Base-by-base conservation (phyloP, 1,139 yeast species). In the Kurtzmaniella natalensis region DNA sequence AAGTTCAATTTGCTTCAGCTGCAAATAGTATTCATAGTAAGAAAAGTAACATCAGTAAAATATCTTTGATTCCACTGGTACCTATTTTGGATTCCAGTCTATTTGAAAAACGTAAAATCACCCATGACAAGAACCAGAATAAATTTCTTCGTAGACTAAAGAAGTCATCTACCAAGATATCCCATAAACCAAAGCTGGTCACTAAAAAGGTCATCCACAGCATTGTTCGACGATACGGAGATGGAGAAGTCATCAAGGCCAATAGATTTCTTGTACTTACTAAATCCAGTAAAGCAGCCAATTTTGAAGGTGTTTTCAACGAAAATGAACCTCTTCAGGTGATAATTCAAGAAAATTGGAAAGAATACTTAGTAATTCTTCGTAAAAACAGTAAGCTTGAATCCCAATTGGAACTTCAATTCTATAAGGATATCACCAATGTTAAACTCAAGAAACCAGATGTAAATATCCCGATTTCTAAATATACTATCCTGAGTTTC, bases 331-430 rank as follows among this genome's bases (percentile, higher is more conserved):
- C 71, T 1, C 61, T 69, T 25, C 77, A 73, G 35, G 63, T 85
- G 1, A 57, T 80, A 32, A 66, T 83, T 2, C 42, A 66, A n/a
- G 87, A 82, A 38, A 60, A 86, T 30, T 86, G 95, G 92, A 74
- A 71, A 39, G 95, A 87, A 50, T 82, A 76, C 48, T 58, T 75
- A 22, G 79, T 81, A 2, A 84, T 81, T 3, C 76, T 81, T 0
- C 60, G 92, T 37, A 73, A 75, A 28, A 74, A 83, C 1, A 76
- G 74, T 18, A 58, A 66, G 37, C 35, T 48, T 0, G 60, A 56
- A 2, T 57, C 59, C 7, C 85, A 88, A 0, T 51, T 85, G 2
- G 54, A 64, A 2, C 44, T 86, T 1, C 89, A 85, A 46, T 74
- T 87, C 39, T 81, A 77, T 53, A 54, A 64, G 2, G 42, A 52